Evolutionary conservation across 805 yeast genomes (phyloP).

Genomic region (Kodamaea kaohsiungensis): DNA sequence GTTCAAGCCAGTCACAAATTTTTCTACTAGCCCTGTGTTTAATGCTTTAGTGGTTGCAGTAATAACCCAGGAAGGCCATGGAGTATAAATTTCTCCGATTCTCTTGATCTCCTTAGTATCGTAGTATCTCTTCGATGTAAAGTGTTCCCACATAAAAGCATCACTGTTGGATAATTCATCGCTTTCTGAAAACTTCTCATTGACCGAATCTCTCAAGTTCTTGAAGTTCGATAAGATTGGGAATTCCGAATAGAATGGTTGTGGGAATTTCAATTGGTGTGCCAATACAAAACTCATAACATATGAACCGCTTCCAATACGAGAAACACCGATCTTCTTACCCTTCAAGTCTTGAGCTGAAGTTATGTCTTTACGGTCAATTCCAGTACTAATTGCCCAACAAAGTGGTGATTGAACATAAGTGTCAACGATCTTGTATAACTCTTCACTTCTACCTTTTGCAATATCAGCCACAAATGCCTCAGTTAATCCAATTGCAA

Average conservation of each 20-base stretch:
- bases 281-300: constrained; percentile 89
- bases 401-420: constrained; percentile 85
- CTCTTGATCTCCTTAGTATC: constrained; percentile 76
- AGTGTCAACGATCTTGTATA: constrained; percentile 71
- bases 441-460: constrained; percentile 53
- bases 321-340: constrained; percentile 70
- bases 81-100: constrained; percentile 88
- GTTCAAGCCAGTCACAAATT: constrained; percentile 56
- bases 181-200: constrained; percentile 34
- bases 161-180: constrained; percentile 46
- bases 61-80: constrained; percentile 96
- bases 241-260: constrained; percentile 53
- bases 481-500: constrained; percentile 89
- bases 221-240: constrained; percentile 66
- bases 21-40: constrained; percentile 22
- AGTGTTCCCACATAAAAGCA: constrained; percentile 95
- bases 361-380: constrained; percentile 54
- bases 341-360: constrained; percentile 56
- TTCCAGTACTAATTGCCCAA: constrained; percentile 89
- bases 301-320: constrained; percentile 90
- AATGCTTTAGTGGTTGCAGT: constrained; percentile 47
- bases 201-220: constrained; percentile 79
- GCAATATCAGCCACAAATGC: constrained; percentile 85
- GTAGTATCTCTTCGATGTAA: constrained; percentile 83
- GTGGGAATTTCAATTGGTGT: constrained; percentile 52